Conservation (phyloP, 2,329 filamentous ascomycete species). For the Cladorrhinum sp. region DNA sequence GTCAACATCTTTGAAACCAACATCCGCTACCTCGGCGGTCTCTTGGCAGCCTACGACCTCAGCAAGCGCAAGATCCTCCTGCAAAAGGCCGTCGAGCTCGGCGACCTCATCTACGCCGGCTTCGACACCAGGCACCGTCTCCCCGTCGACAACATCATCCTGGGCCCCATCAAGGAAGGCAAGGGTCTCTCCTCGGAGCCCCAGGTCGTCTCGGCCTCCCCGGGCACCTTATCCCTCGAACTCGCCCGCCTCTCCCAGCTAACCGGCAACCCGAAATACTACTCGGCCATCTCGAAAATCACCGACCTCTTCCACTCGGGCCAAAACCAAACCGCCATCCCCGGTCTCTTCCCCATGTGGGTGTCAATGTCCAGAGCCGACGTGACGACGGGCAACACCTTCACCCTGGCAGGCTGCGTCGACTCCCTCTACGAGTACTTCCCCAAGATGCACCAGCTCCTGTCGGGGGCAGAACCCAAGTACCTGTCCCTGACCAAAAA, state of each 20-base stretch:
- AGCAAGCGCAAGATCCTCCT: slow-evolving; percentile 34
- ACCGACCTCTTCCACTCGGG: slow-evolving; percentile 58
- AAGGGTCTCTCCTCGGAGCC: slow-evolving; percentile 34
- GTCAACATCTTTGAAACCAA: slow-evolving; percentile 40
- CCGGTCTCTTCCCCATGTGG: slow-evolving; percentile 68
- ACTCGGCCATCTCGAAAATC: slow-evolving; percentile 69
- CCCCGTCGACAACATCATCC: slow-evolving; percentile 46
- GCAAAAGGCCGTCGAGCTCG: slow-evolving; percentile 44
- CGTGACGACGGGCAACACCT: slow-evolving; percentile 34
- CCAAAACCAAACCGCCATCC: slow-evolving; percentile 64
- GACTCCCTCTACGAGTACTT: slow-evolving; percentile 50
- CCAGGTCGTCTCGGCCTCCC: slow-evolving; percentile 42
- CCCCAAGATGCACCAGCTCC: slow-evolving; percentile 49
- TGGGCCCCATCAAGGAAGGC: slow-evolving; percentile 37
- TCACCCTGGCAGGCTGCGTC: slow-evolving; percentile 36
- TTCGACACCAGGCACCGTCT: slow-evolving; percentile 48
- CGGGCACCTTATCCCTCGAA: slow-evolving; percentile 66
- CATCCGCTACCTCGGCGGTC: slow-evolving; percentile 33
- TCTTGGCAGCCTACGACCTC: slow-evolving; percentile 32
- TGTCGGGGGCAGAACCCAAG: slow-evolving; percentile 55
- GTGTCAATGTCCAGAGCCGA: slow-evolving; percentile 55
- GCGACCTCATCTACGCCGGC: slow-evolving; percentile 45
- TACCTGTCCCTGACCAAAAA: slow-evolving; percentile 59
- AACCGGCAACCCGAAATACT: slow-evolving; percentile 69
- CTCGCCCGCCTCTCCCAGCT: slow-evolving; percentile 71